Evolutionary conservation across 1,284 basidiomycete species (phyloP), one percentile per base, ranked within the genome.

Genomic region (Anthracocystis walkeri): DNA sequence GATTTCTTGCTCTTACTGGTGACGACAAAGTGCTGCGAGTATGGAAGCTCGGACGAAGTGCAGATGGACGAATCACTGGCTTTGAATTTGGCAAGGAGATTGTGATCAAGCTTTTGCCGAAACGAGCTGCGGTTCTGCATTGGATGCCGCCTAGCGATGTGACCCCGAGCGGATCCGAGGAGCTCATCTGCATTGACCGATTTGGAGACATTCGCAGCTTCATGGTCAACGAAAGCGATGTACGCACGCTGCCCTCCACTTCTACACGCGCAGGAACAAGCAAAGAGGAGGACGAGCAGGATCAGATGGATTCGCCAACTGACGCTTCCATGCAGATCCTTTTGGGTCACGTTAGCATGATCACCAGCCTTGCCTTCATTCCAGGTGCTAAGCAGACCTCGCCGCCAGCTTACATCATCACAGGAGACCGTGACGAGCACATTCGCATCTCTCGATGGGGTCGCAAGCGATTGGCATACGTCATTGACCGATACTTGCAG

Each of bases 381-480:
- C 66, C 68, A 11, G 54, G 41, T 31, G 45, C 55, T 7, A 54
- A 48, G 12, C 10, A 40, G 4, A 49, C 52, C 12, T 49, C 69
- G 21, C 74, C 79, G 6, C 64, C 59, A 25, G 38, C 59, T 0
- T 75, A 65, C 64, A 73, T 84, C 42, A 60, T 84, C 46, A 81
- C 78, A 0, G 69, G 76, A 20, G 82, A 84, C 52, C 72, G 82
- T n/a, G 82, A 84, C 64, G 82, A 83, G 64, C 82, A 84, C 62
- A 83, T 84, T 29, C 75, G 82, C n/a, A 70, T 84, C 29, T 84
- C 82, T 10, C 68, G 82, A 35, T 84, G 82, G 82, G 81, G 82
- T 6, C 41, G 67, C 4, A 58, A 64, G 41, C 77, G 79, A 6
- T 59, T 76, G 14, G 79, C 72, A 0, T 74, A 82, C 44, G 68